Evolutionary conservation across 208 protist species (phyloP).

Genomic region (Angomonas ambiguus): DNA sequence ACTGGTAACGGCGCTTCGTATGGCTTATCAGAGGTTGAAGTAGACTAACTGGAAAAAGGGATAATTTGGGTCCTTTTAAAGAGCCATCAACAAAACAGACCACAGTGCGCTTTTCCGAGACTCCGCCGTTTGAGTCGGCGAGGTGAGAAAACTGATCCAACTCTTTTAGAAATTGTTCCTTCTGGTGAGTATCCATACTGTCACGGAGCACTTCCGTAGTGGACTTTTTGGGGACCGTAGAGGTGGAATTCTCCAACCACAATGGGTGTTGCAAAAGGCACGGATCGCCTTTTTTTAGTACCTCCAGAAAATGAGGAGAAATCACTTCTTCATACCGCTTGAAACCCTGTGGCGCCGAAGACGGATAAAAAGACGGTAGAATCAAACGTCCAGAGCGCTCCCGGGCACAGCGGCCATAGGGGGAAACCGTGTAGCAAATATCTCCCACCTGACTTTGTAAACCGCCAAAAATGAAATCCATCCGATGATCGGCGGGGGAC

Average conservation of each 20-base stretch:
- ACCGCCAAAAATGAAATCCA: slow-evolving; percentile 78
- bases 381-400: slow-evolving; percentile 26
- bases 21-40: not conserved
- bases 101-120: not conserved
- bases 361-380: slow-evolving; percentile 11
- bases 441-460: slow-evolving; percentile 20
- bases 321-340: slow-evolving; percentile 28
- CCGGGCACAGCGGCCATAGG: slow-evolving; percentile 57
- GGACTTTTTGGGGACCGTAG: not conserved
- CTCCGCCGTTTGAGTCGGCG: not conserved
- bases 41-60: not conserved
- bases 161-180: not conserved
- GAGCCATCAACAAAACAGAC: not conserved
- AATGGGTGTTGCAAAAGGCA: slow-evolving; percentile 21
- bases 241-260: not conserved
- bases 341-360: slow-evolving; percentile 21
- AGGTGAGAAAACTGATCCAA: not conserved
- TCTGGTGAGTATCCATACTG: not conserved
- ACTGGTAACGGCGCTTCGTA: not conserved
- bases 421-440: slow-evolving; percentile 56
- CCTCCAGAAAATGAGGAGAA: slow-evolving; percentile 28
- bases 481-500: slow-evolving; percentile 21
- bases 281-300: slow-evolving; percentile 26
- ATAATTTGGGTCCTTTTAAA: not conserved
- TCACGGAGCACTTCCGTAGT: not conserved